Evolutionary conservation across 2,329 filamentous ascomycete genomes (phyloP), one percentile per base, ranked within the genome.

Genomic region (Trichoderma afroharzianum): DNA sequence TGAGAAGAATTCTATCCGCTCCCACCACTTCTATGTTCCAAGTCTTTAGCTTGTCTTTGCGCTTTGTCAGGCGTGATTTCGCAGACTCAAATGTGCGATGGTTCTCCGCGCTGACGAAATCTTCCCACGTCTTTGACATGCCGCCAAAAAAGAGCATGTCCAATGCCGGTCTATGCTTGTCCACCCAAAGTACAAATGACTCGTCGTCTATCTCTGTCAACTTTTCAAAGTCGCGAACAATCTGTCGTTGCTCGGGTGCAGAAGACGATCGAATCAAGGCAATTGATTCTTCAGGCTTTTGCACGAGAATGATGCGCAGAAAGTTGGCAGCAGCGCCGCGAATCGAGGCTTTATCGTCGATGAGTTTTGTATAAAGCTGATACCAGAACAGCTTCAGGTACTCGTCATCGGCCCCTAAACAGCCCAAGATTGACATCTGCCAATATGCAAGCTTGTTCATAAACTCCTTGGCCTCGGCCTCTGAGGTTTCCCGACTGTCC

Each of bases 391-490:
- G 86, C 74, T 92, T 92, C 77, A 98, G 88, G 77, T 93, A 93
- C 11, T 93, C 91, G n/a, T 93, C 89, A 58, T 97, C 94, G 7
- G 88, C 86, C 3, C 93, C 92, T 18, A 96, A 89, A 4, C 91
- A 90, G 2, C 91, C 91, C 18, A 99, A 84, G 18, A 99, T 90
- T 21, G 97, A 93, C 24, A 93, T 94, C 79, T 98, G 96, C 96
- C 96, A 99, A 80, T 98, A 98, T 0, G 93, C 90, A 76, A 99
- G 89, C 78, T 94, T 95, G 72, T 93, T 88, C 80, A 99, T 88
- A 71, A 97, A 94, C 0, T 87, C 84, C 30, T 92, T 86, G 0
- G 90, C 89, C 62, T 93, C 90, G 7, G 82, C 79, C 71, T 92
- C 88, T 3, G 87, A 83, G 2, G 84, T 85, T 68, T 89, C 75